These are phyloP conservation scores for Plenodomus lindquistii DNA, from an alignment of 2,329 filamentous ascomycete genomes.

Conservation along the genomic window DNA sequence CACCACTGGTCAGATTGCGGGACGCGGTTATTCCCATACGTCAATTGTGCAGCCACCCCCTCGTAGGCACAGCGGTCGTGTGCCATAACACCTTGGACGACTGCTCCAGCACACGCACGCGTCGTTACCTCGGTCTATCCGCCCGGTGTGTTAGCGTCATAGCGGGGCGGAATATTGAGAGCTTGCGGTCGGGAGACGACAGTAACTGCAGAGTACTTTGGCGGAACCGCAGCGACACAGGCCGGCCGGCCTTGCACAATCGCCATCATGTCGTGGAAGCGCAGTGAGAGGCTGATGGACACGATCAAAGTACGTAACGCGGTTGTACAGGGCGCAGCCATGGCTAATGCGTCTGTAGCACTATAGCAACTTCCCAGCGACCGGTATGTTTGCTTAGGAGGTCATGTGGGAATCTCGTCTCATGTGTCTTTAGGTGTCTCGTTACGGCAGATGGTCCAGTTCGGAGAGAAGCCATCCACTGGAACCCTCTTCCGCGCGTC, in stretches of 20 bases:
- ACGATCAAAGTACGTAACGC: conserved; percentile 69
- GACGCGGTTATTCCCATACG: conserved; percentile 9
- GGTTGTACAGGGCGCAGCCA: conserved; percentile 3
- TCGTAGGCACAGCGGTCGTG: conserved; percentile 1
- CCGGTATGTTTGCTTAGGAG: conserved; percentile 86
- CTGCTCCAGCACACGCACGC: conserved; percentile 7
- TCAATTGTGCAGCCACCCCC: conserved; percentile 9
- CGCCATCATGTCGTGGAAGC: conserved; percentile 86
- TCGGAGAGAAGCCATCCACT: conserved; percentile 87
- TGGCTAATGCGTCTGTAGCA: conserved; percentile 54
- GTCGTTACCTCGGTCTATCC: conserved; percentile 33
- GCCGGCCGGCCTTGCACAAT: conserved; percentile 42
- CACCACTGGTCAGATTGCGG: conserved; percentile 10
- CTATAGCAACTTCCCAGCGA: conserved; percentile 96
- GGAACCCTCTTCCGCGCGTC: conserved; percentile 96
- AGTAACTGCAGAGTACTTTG: conserved; percentile 29
- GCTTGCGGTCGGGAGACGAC: conserved; percentile 9
- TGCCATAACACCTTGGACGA: conserved; percentile 2
- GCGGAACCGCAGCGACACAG: conserved; percentile 34
- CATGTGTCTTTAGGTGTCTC: conserved; percentile 55
- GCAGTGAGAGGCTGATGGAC: conserved; percentile 87
- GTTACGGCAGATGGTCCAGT: conserved; percentile 98
- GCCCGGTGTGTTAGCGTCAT: conserved; percentile 36
- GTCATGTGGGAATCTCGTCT: conserved; percentile 12
- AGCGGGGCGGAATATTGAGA: conserved; percentile 32